These are phyloP conservation scores for Castanospermum australe DNA, from an alignment of 306 rosid species.

Conservation along the genomic window DNA sequence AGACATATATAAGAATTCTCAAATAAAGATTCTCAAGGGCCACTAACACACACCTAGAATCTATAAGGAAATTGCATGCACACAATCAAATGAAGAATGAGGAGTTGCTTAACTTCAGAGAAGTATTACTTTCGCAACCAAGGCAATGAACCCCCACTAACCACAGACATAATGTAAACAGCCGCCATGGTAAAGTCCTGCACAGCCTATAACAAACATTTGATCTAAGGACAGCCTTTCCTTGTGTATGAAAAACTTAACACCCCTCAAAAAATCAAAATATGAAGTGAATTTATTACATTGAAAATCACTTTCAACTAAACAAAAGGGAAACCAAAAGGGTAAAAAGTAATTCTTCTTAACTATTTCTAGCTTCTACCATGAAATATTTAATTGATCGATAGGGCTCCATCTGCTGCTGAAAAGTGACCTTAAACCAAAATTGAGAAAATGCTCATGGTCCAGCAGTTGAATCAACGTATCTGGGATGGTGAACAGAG, in stretches of 20 bases:
- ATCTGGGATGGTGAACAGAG: constrained; percentile 82
- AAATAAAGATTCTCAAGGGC: too few species aligned
- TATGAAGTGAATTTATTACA: constrained; percentile 31
- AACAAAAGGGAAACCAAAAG: constrained; percentile 28
- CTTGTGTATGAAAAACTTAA: constrained; percentile 37
- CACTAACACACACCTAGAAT: too few species aligned
- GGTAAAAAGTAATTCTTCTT: constrained; percentile 9
- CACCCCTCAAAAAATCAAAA: constrained; percentile 26
- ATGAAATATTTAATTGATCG: constrained; percentile 21
- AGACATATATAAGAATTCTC: too few species aligned
- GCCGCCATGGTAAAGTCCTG: constrained; percentile 9
- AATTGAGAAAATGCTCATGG: constrained; percentile 31
- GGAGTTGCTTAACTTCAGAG: not conserved
- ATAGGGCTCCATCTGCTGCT: constrained; percentile 32
- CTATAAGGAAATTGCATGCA: too few species aligned
- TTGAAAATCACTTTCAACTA: constrained; percentile 24
- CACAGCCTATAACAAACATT: constrained; percentile 18
- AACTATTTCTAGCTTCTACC: constrained; percentile 33
- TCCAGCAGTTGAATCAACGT: constrained; percentile 53
- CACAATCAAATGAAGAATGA: constrained; percentile 19
- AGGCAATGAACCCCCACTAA: constrained; percentile 17
- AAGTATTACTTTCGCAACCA: constrained; percentile 18
- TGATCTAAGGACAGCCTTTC: constrained; percentile 34
- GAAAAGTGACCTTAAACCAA: constrained; percentile 39
- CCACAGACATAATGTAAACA: constrained; percentile 22